Evolutionary conservation across 164 flowering plant species (phyloP).

Genomic region (Dillenia turbinata): DNA sequence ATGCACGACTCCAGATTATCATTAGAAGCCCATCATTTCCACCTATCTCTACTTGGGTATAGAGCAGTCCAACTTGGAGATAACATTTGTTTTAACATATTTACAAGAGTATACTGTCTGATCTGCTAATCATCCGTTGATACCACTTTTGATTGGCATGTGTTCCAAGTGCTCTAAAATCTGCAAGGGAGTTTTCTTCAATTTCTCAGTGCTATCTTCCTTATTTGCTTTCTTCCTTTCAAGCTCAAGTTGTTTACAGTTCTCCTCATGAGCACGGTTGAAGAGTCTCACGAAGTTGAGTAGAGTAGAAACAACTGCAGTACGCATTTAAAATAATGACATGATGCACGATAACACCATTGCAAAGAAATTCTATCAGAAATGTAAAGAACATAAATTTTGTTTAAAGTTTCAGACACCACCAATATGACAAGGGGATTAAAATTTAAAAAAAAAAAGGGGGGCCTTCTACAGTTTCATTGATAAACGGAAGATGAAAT

Average conservation of each 20-base stretch:
- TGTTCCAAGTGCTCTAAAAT: slow-evolving; percentile 18
- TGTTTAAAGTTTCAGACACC: no score
- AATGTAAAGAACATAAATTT: no score
- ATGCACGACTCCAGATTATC: no score
- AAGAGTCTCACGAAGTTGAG: slow-evolving; percentile 73
- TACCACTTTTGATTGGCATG: slow-evolving; percentile 19
- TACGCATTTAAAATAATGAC: slow-evolving; percentile 1
- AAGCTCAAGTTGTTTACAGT: slow-evolving; percentile 72
- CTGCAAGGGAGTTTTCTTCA: slow-evolving; percentile 30
- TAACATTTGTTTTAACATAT: no score
- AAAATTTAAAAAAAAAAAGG: no score
- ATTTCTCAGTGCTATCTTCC: slow-evolving; percentile 52
- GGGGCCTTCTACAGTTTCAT: no score
- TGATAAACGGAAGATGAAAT: no score
- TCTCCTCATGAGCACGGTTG: slow-evolving; percentile 69
- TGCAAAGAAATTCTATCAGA: no score
- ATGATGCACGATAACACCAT: background rate
- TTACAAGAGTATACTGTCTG: background rate
- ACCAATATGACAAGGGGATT: no score
- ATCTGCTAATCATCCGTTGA: slow-evolving; percentile 11
- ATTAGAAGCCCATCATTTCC: no score
- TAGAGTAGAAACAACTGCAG: slow-evolving; percentile 77
- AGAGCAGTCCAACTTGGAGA: no score
- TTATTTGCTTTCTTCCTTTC: slow-evolving; percentile 74
- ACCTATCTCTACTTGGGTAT: no score